Conservation (phyloP, 108 stramenopile species). For the Skeletonema potamos region DNA sequence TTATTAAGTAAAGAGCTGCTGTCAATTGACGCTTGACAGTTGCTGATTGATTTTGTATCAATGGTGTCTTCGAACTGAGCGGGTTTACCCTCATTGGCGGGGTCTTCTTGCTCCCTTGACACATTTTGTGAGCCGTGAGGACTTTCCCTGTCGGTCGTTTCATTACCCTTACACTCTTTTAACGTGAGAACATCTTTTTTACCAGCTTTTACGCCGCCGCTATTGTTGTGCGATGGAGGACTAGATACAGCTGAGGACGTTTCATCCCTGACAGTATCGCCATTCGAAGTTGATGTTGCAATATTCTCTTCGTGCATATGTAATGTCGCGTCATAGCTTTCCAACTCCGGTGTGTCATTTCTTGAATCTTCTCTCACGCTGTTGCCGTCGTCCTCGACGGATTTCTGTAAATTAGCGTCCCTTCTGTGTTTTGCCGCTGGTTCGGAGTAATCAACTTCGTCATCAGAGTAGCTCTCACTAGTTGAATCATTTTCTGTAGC, state of each 20-base stretch:
- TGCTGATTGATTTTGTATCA: neutral
- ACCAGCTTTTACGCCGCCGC: neutral
- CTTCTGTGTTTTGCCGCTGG: neutral
- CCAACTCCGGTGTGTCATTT: neutral
- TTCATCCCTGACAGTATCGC: neutral
- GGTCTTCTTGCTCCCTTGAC: neutral
- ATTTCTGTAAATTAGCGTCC: neutral
- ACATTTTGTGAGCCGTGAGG: too few species aligned
- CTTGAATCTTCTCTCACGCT: neutral
- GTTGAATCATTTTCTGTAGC: constrained; percentile 27
- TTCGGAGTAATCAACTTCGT: neutral
- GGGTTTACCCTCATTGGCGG: neutral
- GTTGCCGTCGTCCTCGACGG: neutral
- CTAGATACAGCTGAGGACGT: neutral
- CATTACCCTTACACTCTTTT: too few species aligned
- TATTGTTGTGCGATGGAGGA: neutral
- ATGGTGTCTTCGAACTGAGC: neutral
- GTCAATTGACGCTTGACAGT: neutral
- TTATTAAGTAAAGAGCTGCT: neutral
- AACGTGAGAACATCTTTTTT: neutral
- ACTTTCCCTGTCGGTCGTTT: too few species aligned
- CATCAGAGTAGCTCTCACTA: constrained; percentile 1
- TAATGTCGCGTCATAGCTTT: neutral
- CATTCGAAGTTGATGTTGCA: too few species aligned
- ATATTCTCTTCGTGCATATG: neutral